Evolutionary conservation across 108 stramenopile species (phyloP).

Genomic region (Cyclostephanos invisitatus): DNA sequence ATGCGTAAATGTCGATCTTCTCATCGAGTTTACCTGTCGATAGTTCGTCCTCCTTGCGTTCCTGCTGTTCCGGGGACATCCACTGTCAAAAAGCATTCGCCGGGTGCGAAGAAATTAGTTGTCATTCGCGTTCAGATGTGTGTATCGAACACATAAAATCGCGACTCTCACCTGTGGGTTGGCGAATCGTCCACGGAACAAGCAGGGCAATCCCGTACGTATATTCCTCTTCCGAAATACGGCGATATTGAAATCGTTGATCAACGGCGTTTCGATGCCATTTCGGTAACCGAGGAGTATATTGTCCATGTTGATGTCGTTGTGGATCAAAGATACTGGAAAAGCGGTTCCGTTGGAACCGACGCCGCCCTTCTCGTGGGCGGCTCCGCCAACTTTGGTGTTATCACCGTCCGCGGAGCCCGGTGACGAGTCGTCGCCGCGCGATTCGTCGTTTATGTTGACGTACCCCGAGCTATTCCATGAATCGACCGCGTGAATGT

Average conservation of each 20-base stretch:
- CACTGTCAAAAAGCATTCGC: slow-evolving; percentile 15
- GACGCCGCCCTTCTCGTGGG: neutral
- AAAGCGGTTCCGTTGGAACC: neutral
- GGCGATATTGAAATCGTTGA: slow-evolving; percentile 90
- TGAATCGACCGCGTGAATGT: slow-evolving; percentile 65
- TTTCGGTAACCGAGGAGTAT: slow-evolving; percentile 59
- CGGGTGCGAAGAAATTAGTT: no score
- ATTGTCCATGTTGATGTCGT: slow-evolving; percentile 78
- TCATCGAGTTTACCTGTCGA: slow-evolving; percentile 47
- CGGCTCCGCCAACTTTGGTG: slow-evolving; percentile 7
- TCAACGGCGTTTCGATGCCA: slow-evolving; percentile 57
- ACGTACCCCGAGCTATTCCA: neutral
- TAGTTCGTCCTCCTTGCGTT: slow-evolving; percentile 22
- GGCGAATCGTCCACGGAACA: slow-evolving; percentile 70
- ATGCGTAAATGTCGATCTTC: slow-evolving; percentile 72
- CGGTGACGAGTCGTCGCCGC: slow-evolving; percentile 1
- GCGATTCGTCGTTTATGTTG: neutral
- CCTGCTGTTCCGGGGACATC: slow-evolving; percentile 77
- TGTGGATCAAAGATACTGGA: slow-evolving; percentile 68
- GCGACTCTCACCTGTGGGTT: slow-evolving; percentile 78
- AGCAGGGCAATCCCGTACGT: slow-evolving; percentile 61
- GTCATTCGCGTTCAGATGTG: no score
- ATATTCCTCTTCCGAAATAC: slow-evolving; percentile 70
- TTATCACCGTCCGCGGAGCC: neutral
- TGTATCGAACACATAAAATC: no score